phyloP scores from a whole-genome alignment of 2,329 filamentous ascomycete genomes.

The Cladophialophora bantiana region DNA sequence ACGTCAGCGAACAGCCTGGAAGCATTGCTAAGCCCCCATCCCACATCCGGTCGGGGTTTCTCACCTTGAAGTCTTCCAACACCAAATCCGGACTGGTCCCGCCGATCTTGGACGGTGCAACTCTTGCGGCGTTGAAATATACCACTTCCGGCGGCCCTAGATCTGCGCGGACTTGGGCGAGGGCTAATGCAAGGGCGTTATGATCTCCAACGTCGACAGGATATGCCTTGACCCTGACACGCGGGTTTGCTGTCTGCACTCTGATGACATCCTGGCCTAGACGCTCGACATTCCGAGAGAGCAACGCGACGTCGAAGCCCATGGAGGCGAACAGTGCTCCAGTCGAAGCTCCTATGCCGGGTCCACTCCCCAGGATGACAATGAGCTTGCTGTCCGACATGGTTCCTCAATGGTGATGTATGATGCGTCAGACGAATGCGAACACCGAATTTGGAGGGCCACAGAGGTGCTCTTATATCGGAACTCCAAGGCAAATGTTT shows the following conservation, averaged over 20 bases:
- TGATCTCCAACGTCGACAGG: slow-evolving; percentile 30
- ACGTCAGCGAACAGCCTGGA: slow-evolving; percentile 3
- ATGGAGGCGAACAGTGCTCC: slow-evolving; percentile 26
- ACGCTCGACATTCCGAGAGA: slow-evolving; percentile 27
- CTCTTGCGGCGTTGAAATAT: slow-evolving; percentile 32
- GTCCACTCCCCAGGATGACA: slow-evolving; percentile 31
- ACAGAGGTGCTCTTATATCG: neutral
- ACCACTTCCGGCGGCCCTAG: slow-evolving; percentile 31
- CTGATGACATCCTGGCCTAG: slow-evolving; percentile 24
- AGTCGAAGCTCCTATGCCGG: slow-evolving; percentile 30
- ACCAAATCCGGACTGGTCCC: slow-evolving; percentile 20
- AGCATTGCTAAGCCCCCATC: neutral
- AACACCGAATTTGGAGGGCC: neutral
- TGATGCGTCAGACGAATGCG: neutral
- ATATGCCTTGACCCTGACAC: slow-evolving; percentile 26
- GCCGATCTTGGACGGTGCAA: slow-evolving; percentile 24
- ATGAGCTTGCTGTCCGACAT: slow-evolving; percentile 25
- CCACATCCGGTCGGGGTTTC: neutral
- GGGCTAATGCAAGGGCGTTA: slow-evolving; percentile 16
- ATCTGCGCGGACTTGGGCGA: slow-evolving; percentile 24
- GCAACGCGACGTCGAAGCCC: slow-evolving; percentile 31
- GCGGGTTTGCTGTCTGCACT: slow-evolving; percentile 16
- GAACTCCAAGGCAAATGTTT: neutral
- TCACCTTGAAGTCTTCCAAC: slow-evolving; percentile 33
- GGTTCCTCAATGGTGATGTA: neutral